Evolutionary conservation across 306 rosid genomes (phyloP).

Genomic region (Inga oerstediana): DNA sequence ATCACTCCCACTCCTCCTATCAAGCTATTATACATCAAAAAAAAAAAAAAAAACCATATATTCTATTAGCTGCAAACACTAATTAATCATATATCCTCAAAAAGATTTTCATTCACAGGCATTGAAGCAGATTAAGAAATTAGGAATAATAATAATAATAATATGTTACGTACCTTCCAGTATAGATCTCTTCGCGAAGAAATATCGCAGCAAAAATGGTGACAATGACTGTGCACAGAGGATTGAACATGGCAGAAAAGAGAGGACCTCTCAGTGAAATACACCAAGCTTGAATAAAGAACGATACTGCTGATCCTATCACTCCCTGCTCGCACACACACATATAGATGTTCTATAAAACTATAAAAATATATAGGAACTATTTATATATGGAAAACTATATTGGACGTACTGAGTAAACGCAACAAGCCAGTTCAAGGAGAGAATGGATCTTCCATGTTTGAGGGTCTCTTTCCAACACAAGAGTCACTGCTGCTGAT

Average conservation of each 20-base stretch:
- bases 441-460: conserved; percentile 51
- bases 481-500: conserved; percentile 35
- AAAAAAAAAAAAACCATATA: background rate
- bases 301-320: conserved; percentile 49
- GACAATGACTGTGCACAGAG: background rate
- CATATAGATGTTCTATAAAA: background rate
- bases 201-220: background rate
- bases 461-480: conserved; percentile 36
- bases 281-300: background rate
- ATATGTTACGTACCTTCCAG: background rate
- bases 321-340: conserved; percentile 43
- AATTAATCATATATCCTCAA: background rate
- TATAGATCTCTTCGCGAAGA: background rate
- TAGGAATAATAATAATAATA: no score
- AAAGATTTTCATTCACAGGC: background rate
- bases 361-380: background rate
- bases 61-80: background rate
- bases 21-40: background rate
- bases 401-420: conserved; percentile 28
- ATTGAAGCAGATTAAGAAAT: no score
- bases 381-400: no score
- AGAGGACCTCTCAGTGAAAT: background rate
- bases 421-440: conserved; percentile 28
- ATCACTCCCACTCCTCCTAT: background rate
- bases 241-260: background rate